Conservation (phyloP, 257 asterid species). For the Dorcoceras hygrometricum region DNA sequence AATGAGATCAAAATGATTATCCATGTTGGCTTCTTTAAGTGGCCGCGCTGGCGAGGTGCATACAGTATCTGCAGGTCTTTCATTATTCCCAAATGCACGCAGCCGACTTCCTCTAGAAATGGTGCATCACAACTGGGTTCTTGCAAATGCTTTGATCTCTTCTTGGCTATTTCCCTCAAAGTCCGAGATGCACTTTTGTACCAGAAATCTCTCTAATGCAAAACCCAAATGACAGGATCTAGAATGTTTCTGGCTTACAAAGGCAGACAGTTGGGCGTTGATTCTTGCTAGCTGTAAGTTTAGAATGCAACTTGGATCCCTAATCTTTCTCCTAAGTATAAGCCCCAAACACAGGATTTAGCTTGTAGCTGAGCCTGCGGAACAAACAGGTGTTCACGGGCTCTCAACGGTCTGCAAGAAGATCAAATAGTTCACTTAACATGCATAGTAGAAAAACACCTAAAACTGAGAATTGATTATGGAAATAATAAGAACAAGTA, state of each 20-base stretch:
- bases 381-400: background rate
- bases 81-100: constrained; percentile 77
- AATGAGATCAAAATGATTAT: constrained; percentile 77
- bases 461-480: background rate
- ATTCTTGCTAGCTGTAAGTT: constrained; percentile 9
- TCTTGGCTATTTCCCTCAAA: constrained; percentile 10
- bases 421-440: background rate
- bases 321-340: background rate
- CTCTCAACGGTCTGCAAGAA: background rate
- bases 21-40: constrained; percentile 90
- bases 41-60: constrained; percentile 80
- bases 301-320: background rate
- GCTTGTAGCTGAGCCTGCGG: background rate
- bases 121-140: constrained; percentile 44
- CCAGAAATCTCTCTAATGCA: background rate
- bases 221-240: constrained; percentile 16
- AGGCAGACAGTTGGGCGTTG: constrained; percentile 12
- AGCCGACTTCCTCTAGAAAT: constrained; percentile 73
- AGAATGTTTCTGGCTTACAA: constrained; percentile 24
- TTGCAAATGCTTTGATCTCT: constrained; percentile 8
- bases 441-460: background rate
- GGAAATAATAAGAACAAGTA: background rate
- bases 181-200: background rate
- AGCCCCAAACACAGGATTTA: background rate
- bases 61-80: constrained; percentile 76